Percentiles rank a stretch among this genome's conserved stretches.
These are phyloP conservation scores for Neofusicoccum laricinum DNA, from an alignment of 2,329 filamentous ascomycete species.

Conservation along the genomic window DNA sequence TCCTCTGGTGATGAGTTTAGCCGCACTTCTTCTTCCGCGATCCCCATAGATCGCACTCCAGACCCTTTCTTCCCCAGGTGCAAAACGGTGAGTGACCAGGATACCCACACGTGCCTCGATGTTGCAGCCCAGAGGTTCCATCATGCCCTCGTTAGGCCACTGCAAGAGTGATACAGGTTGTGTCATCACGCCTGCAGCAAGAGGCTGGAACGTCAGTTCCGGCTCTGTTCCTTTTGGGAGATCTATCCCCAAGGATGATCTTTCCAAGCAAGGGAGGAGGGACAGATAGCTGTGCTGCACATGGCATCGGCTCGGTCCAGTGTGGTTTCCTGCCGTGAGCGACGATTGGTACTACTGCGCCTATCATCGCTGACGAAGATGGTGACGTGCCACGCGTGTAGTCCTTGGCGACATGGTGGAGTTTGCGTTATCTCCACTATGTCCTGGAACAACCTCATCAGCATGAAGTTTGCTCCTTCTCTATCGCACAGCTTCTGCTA, in stretches of 20 bases:
- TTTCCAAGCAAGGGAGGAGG: not conserved
- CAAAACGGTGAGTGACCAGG: not conserved
- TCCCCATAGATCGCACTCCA: not conserved
- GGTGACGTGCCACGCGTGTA: not conserved
- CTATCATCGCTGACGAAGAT: not conserved
- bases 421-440: not conserved
- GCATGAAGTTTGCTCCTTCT: not conserved
- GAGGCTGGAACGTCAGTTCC: not conserved
- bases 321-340: not conserved
- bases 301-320: not conserved
- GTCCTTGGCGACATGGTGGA: not conserved
- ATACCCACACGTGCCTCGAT: not conserved
- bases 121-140: not conserved
- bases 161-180: not conserved
- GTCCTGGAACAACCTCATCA: not conserved
- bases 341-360: not conserved
- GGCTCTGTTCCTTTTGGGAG: not conserved
- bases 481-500: not conserved
- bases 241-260: not conserved
- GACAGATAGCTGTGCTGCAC: not conserved
- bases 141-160: not conserved
- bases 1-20: not conserved
- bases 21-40: not conserved
- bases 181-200: not conserved
- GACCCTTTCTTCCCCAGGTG: not conserved